Evolutionary conservation across 257 asterid genomes (phyloP).

Genomic region (Apocynum venetum): DNA sequence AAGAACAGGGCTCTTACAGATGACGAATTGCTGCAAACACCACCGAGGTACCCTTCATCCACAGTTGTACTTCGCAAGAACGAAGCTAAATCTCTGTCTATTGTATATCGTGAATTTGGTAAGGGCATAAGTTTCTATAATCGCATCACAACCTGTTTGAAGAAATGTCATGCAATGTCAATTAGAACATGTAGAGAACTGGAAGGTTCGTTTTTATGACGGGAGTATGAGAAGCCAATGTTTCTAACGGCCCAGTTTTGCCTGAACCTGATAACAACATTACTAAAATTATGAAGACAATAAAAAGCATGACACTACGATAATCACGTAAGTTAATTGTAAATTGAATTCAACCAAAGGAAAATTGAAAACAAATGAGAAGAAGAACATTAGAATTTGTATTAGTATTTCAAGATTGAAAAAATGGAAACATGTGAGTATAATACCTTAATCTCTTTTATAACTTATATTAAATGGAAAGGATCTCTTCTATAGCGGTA

Average conservation of each 20-base stretch:
- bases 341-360: too few species aligned
- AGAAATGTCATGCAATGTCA: slow-evolving; percentile 53
- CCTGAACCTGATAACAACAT: slow-evolving; percentile 26
- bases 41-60: slow-evolving; percentile 56
- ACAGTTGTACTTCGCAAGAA: slow-evolving; percentile 43
- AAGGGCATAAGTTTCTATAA: slow-evolving; percentile 36
- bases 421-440: too few species aligned
- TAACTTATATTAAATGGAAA: too few species aligned
- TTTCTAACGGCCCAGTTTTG: slow-evolving; percentile 65
- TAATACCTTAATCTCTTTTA: too few species aligned
- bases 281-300: too few species aligned
- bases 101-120: slow-evolving; percentile 48
- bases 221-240: slow-evolving; percentile 52
- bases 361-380: too few species aligned
- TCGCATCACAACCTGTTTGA: slow-evolving; percentile 45
- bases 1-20: slow-evolving; percentile 33
- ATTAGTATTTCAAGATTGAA: too few species aligned
- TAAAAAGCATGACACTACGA: too few species aligned
- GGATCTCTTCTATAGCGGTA: too few species aligned
- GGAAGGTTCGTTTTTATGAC: slow-evolving; percentile 55
- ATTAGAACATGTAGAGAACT: slow-evolving; percentile 66
- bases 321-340: too few species aligned
- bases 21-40: slow-evolving; percentile 45
- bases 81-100: slow-evolving; percentile 44
- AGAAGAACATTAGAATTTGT: too few species aligned